Base-by-base conservation (phyloP, 2,329 filamentous ascomycete species). In the Leptographium radiaticola region DNA sequence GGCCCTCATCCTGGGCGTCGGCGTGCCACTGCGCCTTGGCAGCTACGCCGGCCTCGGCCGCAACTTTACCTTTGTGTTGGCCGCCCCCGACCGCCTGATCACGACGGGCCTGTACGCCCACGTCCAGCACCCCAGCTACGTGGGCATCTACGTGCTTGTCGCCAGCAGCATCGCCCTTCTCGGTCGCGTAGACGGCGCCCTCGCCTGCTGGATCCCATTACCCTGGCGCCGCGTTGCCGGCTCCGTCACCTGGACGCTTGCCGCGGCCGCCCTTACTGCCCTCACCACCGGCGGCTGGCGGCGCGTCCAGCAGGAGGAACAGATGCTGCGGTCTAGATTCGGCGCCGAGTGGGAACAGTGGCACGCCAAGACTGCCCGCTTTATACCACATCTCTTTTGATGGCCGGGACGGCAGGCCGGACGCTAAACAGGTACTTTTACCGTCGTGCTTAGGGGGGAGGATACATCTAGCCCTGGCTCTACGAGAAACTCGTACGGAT, bases 101-200 rank as follows among this genome's bases (percentile, higher is more conserved):
- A 53, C 46, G 11, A 49, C 46, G 2, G 52, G 52, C 18, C 13
- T 49, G 31, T 53, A 53, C 33, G 25, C 30, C 38, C 36, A 43
- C n/a, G 31, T 53, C n/a, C 52, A 53, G 46, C 52, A 53, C 40
- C 52, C 52, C 13, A 31, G 45, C 31, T 53, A 53, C 46, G 31
- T 13, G 11, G 52, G 46, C 38, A 2, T 49, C 20, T 18, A 30
- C 5, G 46, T 25, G 6, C n/a, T 45, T 4, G 20, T 18, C 11
- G 18, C 31, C 8, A 11, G 30, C 30, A 49, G 16, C 18, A 7
- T 38, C n/a, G 52, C 46, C 6, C 46, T 53, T 11, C 20, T 49
- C 12, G 15, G 18, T 30, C 52, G 52, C 13, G 16, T 46, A n/a
- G 52, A 53, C 52, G 52, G 52, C 18, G 52, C 16, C 12, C 38